Conservation (phyloP, 441 rosid genomes). For the Erodium chrysanthum region DNA sequence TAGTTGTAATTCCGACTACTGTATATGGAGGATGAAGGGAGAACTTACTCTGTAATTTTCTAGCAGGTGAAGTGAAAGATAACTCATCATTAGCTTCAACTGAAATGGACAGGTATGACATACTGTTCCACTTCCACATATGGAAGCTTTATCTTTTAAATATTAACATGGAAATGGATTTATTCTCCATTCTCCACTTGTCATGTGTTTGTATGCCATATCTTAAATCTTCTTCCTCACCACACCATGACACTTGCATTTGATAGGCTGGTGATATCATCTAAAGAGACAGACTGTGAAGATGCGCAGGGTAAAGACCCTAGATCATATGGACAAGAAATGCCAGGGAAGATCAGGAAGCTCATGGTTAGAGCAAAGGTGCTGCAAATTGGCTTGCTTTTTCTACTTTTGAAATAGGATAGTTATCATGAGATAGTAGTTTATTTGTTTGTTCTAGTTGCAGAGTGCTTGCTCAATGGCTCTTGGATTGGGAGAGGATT, state of each 20-base stretch:
- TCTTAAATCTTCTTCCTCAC: background rate
- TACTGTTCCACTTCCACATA: background rate
- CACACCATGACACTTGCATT: background rate
- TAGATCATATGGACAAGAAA: slow-evolving; percentile 50
- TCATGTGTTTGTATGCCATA: no score
- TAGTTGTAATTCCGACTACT: background rate
- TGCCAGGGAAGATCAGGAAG: slow-evolving; percentile 39
- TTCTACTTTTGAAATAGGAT: background rate
- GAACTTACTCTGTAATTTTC: slow-evolving; percentile 17
- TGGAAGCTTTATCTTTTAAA: background rate
- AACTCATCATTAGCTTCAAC: slow-evolving; percentile 37
- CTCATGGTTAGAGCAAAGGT: slow-evolving; percentile 73
- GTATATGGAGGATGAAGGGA: background rate
- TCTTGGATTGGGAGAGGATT: slow-evolving; percentile 78
- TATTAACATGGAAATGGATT: background rate
- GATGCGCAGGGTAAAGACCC: slow-evolving; percentile 31
- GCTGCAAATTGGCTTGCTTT: slow-evolving; percentile 8
- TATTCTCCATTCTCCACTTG: background rate
- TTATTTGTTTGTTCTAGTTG: slow-evolving; percentile 16
- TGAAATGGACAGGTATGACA: slow-evolving; percentile 61
- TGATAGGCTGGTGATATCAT: slow-evolving; percentile 43
- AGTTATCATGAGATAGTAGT: background rate
- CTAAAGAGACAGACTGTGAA: slow-evolving; percentile 28
- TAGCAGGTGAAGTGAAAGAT: slow-evolving; percentile 73
- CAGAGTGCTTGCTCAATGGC: slow-evolving; percentile 64